Conservation (phyloP, 176 grass and related monocot genomes). For the Echinochloa phyllopogon region DNA sequence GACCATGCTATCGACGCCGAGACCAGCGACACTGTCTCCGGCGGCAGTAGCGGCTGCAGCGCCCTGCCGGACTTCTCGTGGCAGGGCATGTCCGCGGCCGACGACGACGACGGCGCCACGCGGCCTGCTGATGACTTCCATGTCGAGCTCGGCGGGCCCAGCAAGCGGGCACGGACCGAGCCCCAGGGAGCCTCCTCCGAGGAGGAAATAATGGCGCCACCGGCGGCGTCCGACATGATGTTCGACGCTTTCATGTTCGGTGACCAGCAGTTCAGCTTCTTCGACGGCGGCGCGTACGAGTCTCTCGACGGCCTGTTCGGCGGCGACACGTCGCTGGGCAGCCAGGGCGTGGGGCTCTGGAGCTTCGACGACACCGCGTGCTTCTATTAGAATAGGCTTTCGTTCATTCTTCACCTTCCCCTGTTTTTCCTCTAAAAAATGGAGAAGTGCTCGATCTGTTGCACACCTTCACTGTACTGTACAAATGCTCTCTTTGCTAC, state of each 20-base stretch:
- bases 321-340: slow-evolving; percentile 26
- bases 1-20: not conserved
- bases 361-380: slow-evolving; percentile 60
- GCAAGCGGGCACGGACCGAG: slow-evolving; percentile 19
- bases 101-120: slow-evolving; percentile 19
- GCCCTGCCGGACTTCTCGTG: slow-evolving; percentile 44
- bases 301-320: slow-evolving; percentile 31
- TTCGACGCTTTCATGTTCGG: slow-evolving; percentile 38
- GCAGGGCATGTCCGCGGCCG: slow-evolving; percentile 36
- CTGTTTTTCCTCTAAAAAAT: not conserved
- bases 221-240: not conserved
- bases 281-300: slow-evolving; percentile 41
- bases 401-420: not conserved
- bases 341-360: slow-evolving; percentile 51
- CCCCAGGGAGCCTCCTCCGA: not conserved
- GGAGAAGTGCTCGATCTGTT: not conserved
- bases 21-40: not conserved
- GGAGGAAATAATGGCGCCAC: not conserved
- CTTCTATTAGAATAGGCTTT: not conserved
- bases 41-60: not conserved
- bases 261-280: slow-evolving; percentile 46
- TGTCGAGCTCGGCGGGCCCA: not conserved
- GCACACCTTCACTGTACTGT: not conserved
- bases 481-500: not conserved
- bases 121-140: not conserved